These are phyloP conservation scores for Coniochaeta sp. DNA, from an alignment of 2,329 filamentous ascomycete genomes.

Conservation along the genomic window DNA sequence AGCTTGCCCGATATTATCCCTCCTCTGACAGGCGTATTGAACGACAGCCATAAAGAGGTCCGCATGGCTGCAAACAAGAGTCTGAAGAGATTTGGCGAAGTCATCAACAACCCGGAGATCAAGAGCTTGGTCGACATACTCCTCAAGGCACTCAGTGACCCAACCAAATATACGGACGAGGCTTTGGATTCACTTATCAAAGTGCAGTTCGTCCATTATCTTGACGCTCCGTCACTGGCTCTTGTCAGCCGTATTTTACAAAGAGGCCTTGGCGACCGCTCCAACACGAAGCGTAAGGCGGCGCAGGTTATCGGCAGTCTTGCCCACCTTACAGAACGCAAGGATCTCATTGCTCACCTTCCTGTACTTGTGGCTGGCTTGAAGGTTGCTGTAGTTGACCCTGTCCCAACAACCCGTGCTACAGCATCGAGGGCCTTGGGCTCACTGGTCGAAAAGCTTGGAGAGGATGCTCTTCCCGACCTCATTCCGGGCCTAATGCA, in stretches of 20 bases:
- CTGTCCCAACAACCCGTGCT: slow-evolving; percentile 90
- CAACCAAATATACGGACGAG: slow-evolving; percentile 93
- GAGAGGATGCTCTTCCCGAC: slow-evolving; percentile 92
- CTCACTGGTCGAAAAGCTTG: slow-evolving; percentile 95
- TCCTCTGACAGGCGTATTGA: slow-evolving; percentile 85
- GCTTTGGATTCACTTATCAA: slow-evolving; percentile 92
- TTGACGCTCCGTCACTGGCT: slow-evolving; percentile 93
- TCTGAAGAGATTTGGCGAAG: slow-evolving; percentile 95
- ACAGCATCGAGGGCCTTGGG: slow-evolving; percentile 94
- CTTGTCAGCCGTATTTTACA: slow-evolving; percentile 93
- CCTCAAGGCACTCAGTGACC: slow-evolving; percentile 93
- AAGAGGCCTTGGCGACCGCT: slow-evolving; percentile 82
- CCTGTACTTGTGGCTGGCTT: slow-evolving; percentile 88
- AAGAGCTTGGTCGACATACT: slow-evolving; percentile 86
- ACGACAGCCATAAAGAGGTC: slow-evolving; percentile 98
- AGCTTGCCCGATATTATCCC: slow-evolving; percentile 96
- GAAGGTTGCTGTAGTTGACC: slow-evolving; percentile 83
- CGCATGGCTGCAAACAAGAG: slow-evolving; percentile 86
- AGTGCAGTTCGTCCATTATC: slow-evolving; percentile 95
- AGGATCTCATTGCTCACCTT: slow-evolving; percentile 83
- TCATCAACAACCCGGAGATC: slow-evolving; percentile 96
- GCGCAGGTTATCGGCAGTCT: slow-evolving; percentile 97
- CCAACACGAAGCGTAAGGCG: slow-evolving; percentile 91
- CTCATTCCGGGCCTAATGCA: slow-evolving; percentile 97
- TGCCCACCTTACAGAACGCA: slow-evolving; percentile 92